Conservation (phyloP, 306 rosid genomes). For the Inga oerstediana region DNA sequence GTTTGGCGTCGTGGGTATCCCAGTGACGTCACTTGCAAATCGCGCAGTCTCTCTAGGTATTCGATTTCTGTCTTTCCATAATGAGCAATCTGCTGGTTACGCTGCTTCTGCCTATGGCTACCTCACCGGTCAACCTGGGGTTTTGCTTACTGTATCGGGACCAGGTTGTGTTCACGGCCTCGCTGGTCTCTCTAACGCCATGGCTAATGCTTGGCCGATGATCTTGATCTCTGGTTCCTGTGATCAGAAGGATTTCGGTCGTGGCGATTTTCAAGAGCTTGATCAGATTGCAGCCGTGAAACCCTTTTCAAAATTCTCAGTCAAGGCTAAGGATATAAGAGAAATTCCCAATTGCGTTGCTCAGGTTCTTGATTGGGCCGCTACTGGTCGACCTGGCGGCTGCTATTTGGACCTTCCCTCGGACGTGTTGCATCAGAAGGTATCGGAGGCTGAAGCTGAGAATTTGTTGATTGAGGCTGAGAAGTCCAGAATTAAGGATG, state of each 20-base stretch:
- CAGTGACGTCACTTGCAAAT: conserved; percentile 86
- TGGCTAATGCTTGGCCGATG: conserved; percentile 83
- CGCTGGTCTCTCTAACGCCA: conserved; percentile 86
- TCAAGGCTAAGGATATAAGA: conserved; percentile 53
- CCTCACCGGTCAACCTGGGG: conserved; percentile 76
- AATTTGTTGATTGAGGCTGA: conserved; percentile 50
- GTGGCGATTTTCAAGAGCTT: conserved; percentile 96
- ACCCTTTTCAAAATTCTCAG: conserved; percentile 75
- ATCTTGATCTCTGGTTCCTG: conserved; percentile 93
- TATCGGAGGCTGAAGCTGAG: conserved; percentile 65
- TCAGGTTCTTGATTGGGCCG: conserved; percentile 54
- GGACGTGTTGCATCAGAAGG: conserved; percentile 73
- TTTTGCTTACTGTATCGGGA: conserved; percentile 90
- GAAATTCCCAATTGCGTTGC: conserved; percentile 69
- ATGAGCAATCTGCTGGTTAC: conserved; percentile 96
- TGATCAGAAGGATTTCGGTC: conserved; percentile 77
- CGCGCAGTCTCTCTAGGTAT: conserved; percentile 84
- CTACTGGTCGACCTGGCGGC: conserved; percentile 78
- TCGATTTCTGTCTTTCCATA: conserved; percentile 86
- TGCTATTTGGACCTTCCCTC: conserved; percentile 90
- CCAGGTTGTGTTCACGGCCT: conserved; percentile 99
- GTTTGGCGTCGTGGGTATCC: conserved; percentile 98
- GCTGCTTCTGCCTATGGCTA: conserved; percentile 98
- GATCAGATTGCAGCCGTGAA: conserved; percentile 79
- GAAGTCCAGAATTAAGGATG: neutral